Conservation (phyloP, 306 rosid species). For the Dryas octopetala region DNA sequence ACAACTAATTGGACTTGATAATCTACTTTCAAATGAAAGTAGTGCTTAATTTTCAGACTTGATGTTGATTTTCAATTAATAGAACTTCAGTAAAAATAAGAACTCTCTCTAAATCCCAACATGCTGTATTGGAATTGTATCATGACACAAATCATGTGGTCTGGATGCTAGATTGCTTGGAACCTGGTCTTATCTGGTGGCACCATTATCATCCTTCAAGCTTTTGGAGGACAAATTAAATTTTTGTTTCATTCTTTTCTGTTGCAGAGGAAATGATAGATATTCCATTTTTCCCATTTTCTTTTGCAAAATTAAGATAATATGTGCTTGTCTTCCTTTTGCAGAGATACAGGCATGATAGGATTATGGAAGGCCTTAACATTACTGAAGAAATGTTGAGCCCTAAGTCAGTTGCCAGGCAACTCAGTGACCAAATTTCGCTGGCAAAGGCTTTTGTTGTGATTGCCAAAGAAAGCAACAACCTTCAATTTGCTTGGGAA, state of each 20-base stretch:
- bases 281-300: background rate
- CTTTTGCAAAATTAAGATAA: background rate
- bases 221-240: background rate
- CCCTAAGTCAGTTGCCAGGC: constrained; percentile 69
- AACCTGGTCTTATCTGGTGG: background rate
- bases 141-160: background rate
- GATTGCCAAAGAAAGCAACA: constrained; percentile 82
- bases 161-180: background rate
- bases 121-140: background rate
- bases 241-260: background rate
- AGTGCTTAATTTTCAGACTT: background rate
- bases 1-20: background rate
- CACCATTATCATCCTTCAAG: background rate
- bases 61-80: background rate
- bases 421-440: constrained; percentile 77
- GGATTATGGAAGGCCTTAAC: constrained; percentile 75
- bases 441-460: constrained; percentile 87
- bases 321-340: constrained; percentile 24
- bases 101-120: background rate
- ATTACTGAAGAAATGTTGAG: constrained; percentile 79
- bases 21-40: background rate
- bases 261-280: background rate
- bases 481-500: constrained; percentile 95
- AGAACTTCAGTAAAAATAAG: background rate
- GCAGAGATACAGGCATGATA: constrained; percentile 72